These are phyloP conservation scores for Verticillium nubilum DNA, from an alignment of 2,329 filamentous ascomycete species.

Conservation along the genomic window DNA sequence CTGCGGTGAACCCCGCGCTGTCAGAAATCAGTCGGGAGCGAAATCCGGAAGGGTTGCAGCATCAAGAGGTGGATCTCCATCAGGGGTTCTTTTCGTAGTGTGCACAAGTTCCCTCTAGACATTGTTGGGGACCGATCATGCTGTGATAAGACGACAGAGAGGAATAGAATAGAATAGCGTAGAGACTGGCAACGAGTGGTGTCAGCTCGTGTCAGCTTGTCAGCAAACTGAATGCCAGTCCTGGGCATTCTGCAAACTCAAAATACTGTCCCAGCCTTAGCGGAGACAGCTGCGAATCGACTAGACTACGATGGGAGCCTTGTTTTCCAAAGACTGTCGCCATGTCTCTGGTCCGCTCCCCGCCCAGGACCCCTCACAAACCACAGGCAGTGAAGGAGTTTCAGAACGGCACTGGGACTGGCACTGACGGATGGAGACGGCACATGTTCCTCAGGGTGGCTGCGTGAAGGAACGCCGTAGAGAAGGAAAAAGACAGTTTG, in stretches of 20 bases:
- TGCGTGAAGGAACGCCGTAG: no score
- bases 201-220: no score
- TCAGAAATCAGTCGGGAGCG: background rate
- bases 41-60: background rate
- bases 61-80: background rate
- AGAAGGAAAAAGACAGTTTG: background rate
- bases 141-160: background rate
- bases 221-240: no score
- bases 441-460: background rate
- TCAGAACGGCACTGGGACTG: background rate
- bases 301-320: no score
- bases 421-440: background rate
- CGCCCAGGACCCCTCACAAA: background rate
- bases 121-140: background rate
- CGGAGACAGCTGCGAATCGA: no score
- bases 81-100: background rate
- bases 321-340: no score
- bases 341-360: no score
- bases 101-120: background rate
- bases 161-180: background rate
- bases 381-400: background rate
- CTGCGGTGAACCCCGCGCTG: background rate
- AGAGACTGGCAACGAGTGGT: background rate
- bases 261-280: no score
- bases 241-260: no score